Conservation (phyloP, 2,329 filamentous ascomycete species). For the Pseudofabraea citricarpa region DNA sequence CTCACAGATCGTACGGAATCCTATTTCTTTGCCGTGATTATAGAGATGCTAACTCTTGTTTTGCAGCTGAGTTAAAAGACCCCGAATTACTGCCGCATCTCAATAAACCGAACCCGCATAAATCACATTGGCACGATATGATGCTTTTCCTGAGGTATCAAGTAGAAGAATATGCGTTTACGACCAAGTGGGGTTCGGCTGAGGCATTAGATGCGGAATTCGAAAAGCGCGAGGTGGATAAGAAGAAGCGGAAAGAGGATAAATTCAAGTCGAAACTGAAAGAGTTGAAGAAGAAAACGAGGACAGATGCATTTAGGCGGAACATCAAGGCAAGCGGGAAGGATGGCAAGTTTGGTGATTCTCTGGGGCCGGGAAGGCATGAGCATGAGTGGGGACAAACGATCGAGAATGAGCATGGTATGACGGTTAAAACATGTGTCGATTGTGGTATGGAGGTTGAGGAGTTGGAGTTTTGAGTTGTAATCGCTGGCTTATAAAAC, state of each 20-base stretch:
- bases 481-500: too few species aligned
- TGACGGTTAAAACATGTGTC: conserved; percentile 75
- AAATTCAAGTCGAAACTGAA: conserved; percentile 88
- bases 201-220: conserved; percentile 88
- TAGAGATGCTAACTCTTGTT: conserved; percentile 6
- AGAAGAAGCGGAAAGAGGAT: conserved; percentile 80
- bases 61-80: conserved; percentile 80
- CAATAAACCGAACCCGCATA: conserved; percentile 88
- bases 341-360: conserved; percentile 66
- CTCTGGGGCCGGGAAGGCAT: conserved; percentile 67
- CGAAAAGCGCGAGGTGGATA: conserved; percentile 69
- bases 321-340: conserved; percentile 51
- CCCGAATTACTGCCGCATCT: conserved; percentile 81
- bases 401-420: conserved; percentile 65
- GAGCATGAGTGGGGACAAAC: conserved; percentile 81
- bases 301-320: conserved; percentile 82
- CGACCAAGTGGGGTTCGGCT: conserved; percentile 82
- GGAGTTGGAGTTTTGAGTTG: conserved; percentile 45
- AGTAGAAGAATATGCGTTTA: conserved; percentile 89
- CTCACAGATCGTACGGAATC: conserved; percentile 73
- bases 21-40: neutral
- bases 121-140: conserved; percentile 97
- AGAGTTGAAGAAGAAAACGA: conserved; percentile 88
- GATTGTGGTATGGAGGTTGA: conserved; percentile 77
- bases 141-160: conserved; percentile 93